Evolutionary conservation across 1,139 yeast genomes (phyloP).

Genomic region (Diutina pseudorugosa): DNA sequence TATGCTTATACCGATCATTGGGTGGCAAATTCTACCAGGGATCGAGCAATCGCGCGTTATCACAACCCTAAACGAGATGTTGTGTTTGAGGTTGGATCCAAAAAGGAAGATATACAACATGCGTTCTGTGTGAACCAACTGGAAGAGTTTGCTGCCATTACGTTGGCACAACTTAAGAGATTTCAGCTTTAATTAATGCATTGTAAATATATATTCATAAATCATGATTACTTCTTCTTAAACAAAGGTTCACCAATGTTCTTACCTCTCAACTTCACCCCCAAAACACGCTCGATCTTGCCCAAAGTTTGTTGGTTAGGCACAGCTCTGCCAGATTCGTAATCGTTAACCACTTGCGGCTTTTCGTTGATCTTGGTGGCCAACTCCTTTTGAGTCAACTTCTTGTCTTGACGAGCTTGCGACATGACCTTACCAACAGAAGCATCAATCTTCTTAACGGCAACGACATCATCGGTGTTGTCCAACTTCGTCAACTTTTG

Average conservation of each 20-base stretch:
- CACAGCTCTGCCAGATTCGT: slow-evolving; percentile 93
- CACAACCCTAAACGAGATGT: slow-evolving; percentile 15
- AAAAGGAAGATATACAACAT: slow-evolving; percentile 29
- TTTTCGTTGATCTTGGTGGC: slow-evolving; percentile 94
- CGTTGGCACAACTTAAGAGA: slow-evolving; percentile 10
- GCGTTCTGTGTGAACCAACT: slow-evolving; percentile 48
- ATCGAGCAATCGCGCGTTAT: slow-evolving; percentile 25
- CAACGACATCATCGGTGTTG: slow-evolving; percentile 85
- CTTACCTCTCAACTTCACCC: slow-evolving; percentile 92
- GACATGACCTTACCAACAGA: slow-evolving; percentile 82
- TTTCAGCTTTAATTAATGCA: background rate
- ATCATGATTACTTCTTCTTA: slow-evolving; percentile 44
- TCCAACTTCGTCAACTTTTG: slow-evolving; percentile 90
- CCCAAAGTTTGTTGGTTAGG: slow-evolving; percentile 93
- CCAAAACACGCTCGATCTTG: slow-evolving; percentile 87
- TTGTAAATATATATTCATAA: background rate
- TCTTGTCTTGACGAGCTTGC: slow-evolving; percentile 80
- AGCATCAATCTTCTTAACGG: slow-evolving; percentile 78
- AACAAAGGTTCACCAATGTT: slow-evolving; percentile 87
- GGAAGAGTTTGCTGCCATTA: slow-evolving; percentile 35
- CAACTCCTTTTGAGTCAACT: slow-evolving; percentile 85
- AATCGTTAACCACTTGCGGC: slow-evolving; percentile 90
- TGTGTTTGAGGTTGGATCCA: slow-evolving; percentile 21
- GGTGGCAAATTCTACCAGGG: slow-evolving; percentile 41
- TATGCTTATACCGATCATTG: slow-evolving; percentile 51